Evolutionary conservation across 73 alveolate species (phyloP), one percentile per base, ranked within the genome.

Genomic region (Breviolum minutum): DNA sequence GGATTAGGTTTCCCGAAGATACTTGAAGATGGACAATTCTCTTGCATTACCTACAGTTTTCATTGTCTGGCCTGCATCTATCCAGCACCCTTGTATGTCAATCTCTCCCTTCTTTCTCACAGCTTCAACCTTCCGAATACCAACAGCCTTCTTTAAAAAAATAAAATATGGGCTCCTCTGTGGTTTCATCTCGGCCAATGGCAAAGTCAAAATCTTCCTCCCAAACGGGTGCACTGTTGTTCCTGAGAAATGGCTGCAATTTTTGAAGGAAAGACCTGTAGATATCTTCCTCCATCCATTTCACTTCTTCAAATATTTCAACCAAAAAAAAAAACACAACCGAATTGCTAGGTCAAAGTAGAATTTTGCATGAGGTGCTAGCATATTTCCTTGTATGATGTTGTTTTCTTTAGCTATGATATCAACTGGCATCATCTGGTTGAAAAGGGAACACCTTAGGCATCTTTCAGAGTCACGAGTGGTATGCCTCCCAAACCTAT

Each of bases 141-240:
- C 30, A 13, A 30, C 63, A 40, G 8, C 80, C 81, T 27, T 20
- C 8, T 17, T n/a, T n/a, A n/a, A n/a, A n/a, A n/a, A n/a, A n/a
- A n/a, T n/a, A n/a, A n/a, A 60, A 2, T 7, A 13, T 14, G 26
- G 7, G 22, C 8, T 92, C 97, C 97, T 92, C 97, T 29, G 97
- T 73, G 69, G 69, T 90, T 54, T 48, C 63, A 29, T 92, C 90
- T 62, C 80, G 81, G 11, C 88, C 62, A 77, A 92, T 80, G 27
- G 76, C 66, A 12, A 92, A 92, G 66, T 92, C 97, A 66, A 92
- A 92, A 32, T 92, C 97, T 32, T 92, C 97, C 48, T 92, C 90
- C 97, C 97, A 92, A 20, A 61, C 66, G 7, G 97, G 97, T 22
- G 97, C 62, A 63, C 73, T 79, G 71, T 64, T 92, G 97, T 92